phyloP scores from a whole-genome alignment of 106 monocot species.

The Iris macrosiphon region DNA sequence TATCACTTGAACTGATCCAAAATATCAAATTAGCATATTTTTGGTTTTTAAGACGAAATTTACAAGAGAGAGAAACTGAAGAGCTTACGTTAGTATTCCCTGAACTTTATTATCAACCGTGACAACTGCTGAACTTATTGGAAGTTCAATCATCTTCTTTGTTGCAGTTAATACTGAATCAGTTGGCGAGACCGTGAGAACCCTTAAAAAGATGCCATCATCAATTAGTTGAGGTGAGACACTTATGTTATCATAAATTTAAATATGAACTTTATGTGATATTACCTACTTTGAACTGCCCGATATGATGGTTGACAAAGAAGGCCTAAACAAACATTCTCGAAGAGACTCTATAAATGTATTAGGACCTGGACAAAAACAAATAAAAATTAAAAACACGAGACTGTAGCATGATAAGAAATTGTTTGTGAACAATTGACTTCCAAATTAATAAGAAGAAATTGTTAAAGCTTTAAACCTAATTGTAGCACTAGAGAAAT shows the following conservation, averaged over 20 bases:
- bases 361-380: conserved; percentile 37
- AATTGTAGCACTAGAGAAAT: too few species aligned
- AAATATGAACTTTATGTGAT: neutral
- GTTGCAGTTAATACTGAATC: conserved; percentile 67
- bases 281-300: conserved; percentile 55
- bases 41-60: too few species aligned
- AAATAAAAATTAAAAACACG: neutral
- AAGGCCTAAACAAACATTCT: conserved; percentile 66
- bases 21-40: too few species aligned
- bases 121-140: conserved; percentile 53
- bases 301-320: conserved; percentile 47
- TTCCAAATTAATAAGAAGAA: neutral
- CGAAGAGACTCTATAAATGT: conserved; percentile 54
- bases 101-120: conserved; percentile 50
- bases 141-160: conserved; percentile 70
- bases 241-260: too few species aligned
- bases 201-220: conserved; percentile 18
- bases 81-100: conserved; percentile 67
- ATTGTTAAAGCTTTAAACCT: too few species aligned
- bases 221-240: too few species aligned
- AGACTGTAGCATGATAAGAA: neutral
- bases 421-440: neutral
- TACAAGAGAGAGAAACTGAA: neutral
- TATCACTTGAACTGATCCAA: conserved; percentile 62
- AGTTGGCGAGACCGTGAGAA: conserved; percentile 45